phyloP scores from a whole-genome alignment of 306 rosid genomes.

The Vigna radiata region DNA sequence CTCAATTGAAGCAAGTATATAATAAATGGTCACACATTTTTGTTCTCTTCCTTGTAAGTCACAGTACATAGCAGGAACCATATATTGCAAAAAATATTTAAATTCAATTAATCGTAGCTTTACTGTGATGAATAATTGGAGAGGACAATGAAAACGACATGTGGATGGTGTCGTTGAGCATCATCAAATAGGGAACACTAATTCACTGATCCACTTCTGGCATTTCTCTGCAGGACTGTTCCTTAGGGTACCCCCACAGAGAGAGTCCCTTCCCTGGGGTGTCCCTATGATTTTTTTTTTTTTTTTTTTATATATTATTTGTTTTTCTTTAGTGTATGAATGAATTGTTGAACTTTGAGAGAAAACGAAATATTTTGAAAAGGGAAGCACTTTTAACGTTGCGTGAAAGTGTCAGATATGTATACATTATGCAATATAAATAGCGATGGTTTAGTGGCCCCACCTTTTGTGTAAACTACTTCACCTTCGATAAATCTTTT shows the following conservation, averaged over 20 bases:
- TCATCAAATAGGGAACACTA: constrained; percentile 29
- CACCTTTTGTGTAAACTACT: background rate
- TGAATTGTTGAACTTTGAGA: background rate
- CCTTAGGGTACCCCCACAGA: constrained; percentile 36
- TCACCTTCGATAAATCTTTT: constrained; percentile 30
- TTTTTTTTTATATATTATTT: background rate
- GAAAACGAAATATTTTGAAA: constrained; percentile 36
- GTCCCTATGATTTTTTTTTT: background rate
- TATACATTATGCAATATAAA: background rate
- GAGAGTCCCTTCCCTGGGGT: constrained; percentile 13
- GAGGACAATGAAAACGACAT: constrained; percentile 37
- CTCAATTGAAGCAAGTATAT: background rate
- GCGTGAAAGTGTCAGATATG: constrained; percentile 34
- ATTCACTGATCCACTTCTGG: constrained; percentile 44
- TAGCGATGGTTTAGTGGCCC: constrained; percentile 37
- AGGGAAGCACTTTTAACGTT: background rate
- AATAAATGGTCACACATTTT: background rate
- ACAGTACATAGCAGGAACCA: background rate
- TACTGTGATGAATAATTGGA: constrained; percentile 26
- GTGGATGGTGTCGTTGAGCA: constrained; percentile 19
- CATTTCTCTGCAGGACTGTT: constrained; percentile 26
- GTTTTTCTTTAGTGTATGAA: background rate
- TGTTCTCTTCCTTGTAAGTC: constrained; percentile 13
- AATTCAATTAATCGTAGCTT: background rate
- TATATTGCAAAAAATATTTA: background rate